Conservation (phyloP, 225 moss, liverwort and hornwort genomes). For the Thuidium tamariscinum region DNA sequence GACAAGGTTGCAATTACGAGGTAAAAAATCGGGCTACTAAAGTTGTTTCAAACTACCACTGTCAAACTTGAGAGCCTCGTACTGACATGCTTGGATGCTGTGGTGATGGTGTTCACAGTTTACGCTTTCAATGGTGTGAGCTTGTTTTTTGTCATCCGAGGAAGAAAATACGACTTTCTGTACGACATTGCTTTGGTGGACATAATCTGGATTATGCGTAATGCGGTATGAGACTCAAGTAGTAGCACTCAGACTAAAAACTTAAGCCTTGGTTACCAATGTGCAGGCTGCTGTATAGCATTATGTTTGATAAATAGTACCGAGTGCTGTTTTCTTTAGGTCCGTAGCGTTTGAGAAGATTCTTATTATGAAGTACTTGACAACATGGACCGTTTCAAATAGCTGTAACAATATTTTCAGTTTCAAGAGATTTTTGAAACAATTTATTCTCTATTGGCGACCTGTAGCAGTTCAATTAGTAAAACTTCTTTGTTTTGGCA, state of each 20-base stretch:
- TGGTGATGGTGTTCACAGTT: slow-evolving; percentile 36
- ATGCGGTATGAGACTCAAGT: slow-evolving; percentile 50
- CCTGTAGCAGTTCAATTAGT: neutral
- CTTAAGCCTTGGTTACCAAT: neutral
- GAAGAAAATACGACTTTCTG: slow-evolving; percentile 27
- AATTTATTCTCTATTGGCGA: neutral
- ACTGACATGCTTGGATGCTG: slow-evolving; percentile 2
- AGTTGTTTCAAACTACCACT: neutral
- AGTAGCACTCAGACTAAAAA: neutral
- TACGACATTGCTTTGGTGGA: slow-evolving; percentile 72
- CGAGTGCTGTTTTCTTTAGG: neutral
- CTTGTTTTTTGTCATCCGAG: slow-evolving; percentile 27
- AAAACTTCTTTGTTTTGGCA: neutral
- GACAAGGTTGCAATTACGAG: neutral
- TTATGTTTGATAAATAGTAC: neutral
- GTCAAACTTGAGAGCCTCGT: neutral
- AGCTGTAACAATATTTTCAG: neutral
- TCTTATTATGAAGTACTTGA: neutral
- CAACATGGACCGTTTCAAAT: neutral
- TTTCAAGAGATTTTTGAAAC: neutral
- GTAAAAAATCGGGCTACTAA: neutral
- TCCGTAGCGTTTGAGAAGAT: neutral
- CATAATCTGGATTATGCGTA: slow-evolving; percentile 74
- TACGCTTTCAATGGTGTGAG: slow-evolving; percentile 69
- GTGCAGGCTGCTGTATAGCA: neutral